Percentiles rank a stretch among this genome's conserved stretches.
phyloP scores from a whole-genome alignment of 331 rosid species.

The Saraca asoca region DNA sequence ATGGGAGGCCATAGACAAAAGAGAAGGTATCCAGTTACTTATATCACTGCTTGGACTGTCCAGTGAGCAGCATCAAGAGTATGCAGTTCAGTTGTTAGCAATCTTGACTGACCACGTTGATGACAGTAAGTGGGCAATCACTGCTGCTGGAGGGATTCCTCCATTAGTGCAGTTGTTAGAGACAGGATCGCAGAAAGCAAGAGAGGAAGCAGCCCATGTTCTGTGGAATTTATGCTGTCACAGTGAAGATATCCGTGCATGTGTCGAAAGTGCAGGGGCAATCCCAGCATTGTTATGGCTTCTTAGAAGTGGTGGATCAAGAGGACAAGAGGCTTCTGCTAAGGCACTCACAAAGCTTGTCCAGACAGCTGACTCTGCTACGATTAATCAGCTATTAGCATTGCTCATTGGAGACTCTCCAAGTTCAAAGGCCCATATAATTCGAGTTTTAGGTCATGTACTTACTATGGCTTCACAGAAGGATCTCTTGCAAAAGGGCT shows the following conservation, averaged over 20 bases:
- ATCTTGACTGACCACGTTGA: conserved; percentile 84
- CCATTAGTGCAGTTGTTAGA: conserved; percentile 91
- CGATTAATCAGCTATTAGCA: conserved; percentile 83
- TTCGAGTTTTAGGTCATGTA: conserved; percentile 85
- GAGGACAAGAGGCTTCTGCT: conserved; percentile 93
- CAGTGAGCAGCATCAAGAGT: conserved; percentile 96
- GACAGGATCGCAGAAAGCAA: conserved; percentile 88
- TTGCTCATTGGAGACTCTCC: conserved; percentile 86
- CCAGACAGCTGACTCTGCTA: conserved; percentile 78
- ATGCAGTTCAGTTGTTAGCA: conserved; percentile 82
- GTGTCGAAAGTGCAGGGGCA: conserved; percentile 99
- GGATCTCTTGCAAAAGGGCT: conserved; percentile 74
- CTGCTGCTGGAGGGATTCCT: conserved; percentile 99
- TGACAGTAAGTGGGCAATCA: conserved; percentile 99
- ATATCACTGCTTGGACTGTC: conserved; percentile 83
- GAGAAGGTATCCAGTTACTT: conserved; percentile 94
- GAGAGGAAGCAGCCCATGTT: conserved; percentile 93
- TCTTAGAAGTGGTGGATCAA: conserved; percentile 78
- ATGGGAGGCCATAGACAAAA: conserved; percentile 88
- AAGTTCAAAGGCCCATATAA: conserved; percentile 68
- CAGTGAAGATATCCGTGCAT: conserved; percentile 96
- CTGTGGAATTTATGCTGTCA: conserved; percentile 92
- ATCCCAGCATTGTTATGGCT: conserved; percentile 90
- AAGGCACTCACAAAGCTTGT: conserved; percentile 86
- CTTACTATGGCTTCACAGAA: conserved; percentile 72